These are phyloP conservation scores for Pseudocercospora musae DNA, from an alignment of 2,329 filamentous ascomycete genomes.

Conservation along the genomic window DNA sequence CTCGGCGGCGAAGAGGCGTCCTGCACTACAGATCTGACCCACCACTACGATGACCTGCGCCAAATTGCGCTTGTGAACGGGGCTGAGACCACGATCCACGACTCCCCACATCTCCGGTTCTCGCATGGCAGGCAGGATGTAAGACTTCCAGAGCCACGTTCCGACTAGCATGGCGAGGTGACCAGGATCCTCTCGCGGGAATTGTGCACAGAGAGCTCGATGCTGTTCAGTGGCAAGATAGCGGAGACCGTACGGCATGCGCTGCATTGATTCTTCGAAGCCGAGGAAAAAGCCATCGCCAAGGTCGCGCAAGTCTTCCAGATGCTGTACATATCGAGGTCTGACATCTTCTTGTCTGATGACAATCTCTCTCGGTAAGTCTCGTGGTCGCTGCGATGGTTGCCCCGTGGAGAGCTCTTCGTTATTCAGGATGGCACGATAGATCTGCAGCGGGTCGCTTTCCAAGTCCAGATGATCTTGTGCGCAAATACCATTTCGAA, in stretches of 20 bases:
- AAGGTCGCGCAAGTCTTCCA: slow-evolving; percentile 91
- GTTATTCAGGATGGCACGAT: slow-evolving; percentile 91
- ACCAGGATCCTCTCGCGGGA: slow-evolving; percentile 73
- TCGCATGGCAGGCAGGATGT: slow-evolving; percentile 84
- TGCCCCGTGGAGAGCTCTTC: slow-evolving; percentile 90
- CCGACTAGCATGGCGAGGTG: slow-evolving; percentile 78
- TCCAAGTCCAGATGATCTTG: slow-evolving; percentile 88
- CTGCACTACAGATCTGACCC: slow-evolving; percentile 80
- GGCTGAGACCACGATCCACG: slow-evolving; percentile 81
- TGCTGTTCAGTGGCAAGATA: slow-evolving; percentile 86
- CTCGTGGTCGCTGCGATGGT: slow-evolving; percentile 73
- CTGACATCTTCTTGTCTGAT: slow-evolving; percentile 93
- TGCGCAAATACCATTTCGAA: slow-evolving; percentile 89
- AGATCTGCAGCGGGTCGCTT: slow-evolving; percentile 96
- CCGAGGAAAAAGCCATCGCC: slow-evolving; percentile 83
- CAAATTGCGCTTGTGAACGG: slow-evolving; percentile 89
- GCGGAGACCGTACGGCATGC: slow-evolving; percentile 89
- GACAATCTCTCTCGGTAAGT: slow-evolving; percentile 87
- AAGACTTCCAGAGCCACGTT: slow-evolving; percentile 91
- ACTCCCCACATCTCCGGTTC: slow-evolving; percentile 91
- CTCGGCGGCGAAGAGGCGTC: slow-evolving; percentile 85
- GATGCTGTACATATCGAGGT: slow-evolving; percentile 86
- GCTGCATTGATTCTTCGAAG: slow-evolving; percentile 77
- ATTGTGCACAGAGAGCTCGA: slow-evolving; percentile 70
- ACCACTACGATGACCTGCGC: slow-evolving; percentile 89